phyloP scores from a whole-genome alignment of 1,284 basidiomycete genomes.

The Tilletia setariae region DNA sequence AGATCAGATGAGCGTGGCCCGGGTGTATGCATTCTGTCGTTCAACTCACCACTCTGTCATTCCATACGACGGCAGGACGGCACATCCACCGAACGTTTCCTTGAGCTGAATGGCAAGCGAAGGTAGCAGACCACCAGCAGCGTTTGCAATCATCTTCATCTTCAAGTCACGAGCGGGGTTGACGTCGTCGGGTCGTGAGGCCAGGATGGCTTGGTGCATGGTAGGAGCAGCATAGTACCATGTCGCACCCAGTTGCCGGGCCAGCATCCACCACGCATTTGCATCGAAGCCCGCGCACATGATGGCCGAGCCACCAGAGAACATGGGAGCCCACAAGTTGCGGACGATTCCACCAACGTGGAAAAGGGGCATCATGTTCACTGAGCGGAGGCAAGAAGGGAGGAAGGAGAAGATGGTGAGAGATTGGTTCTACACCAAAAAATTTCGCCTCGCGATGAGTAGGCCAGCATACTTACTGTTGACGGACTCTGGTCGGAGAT shows the following conservation, averaged over 20 bases:
- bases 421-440: neutral
- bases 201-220: constrained; percentile 54
- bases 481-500: constrained; percentile 48
- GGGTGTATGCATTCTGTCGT: neutral
- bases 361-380: constrained; percentile 56
- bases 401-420: neutral
- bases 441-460: too few relatives aligned
- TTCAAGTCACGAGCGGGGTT: constrained; percentile 40
- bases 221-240: constrained; percentile 55
- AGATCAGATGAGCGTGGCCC: neutral
- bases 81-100: constrained; percentile 46
- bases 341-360: constrained; percentile 54
- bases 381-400: constrained; percentile 7
- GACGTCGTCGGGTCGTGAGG: constrained; percentile 46
- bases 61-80: constrained; percentile 53
- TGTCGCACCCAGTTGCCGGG: constrained; percentile 50
- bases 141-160: constrained; percentile 54
- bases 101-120: constrained; percentile 52
- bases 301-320: constrained; percentile 52
- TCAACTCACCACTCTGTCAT: constrained; percentile 49
- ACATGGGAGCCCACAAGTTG: constrained; percentile 52
- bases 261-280: constrained; percentile 51
- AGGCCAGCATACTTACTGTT: constrained; percentile 42
- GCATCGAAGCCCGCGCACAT: constrained; percentile 54
- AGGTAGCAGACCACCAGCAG: constrained; percentile 52